phyloP scores from a whole-genome alignment of 805 yeast species.

The Yamadazyma akitaensis region DNA sequence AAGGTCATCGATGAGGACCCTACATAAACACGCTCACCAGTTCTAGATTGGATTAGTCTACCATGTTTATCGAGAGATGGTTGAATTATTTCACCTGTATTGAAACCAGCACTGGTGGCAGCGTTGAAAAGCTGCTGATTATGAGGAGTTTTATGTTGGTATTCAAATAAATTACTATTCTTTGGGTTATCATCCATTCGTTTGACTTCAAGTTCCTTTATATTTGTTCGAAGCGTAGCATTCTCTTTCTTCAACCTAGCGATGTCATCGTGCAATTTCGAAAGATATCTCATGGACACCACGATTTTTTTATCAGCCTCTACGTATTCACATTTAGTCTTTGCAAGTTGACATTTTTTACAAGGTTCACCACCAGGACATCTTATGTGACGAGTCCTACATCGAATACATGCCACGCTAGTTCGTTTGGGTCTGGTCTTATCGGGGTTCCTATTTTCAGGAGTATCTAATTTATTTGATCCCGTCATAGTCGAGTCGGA shows the following conservation, averaged over 20 bases:
- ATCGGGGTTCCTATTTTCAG: neutral
- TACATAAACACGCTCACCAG: constrained; percentile 72
- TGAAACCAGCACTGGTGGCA: constrained; percentile 7
- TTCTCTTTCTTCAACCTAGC: constrained; percentile 65
- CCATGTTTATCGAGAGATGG: constrained; percentile 73
- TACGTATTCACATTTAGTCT: constrained; percentile 61
- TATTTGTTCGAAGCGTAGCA: constrained; percentile 47
- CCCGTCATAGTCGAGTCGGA: neutral
- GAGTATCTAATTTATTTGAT: neutral
- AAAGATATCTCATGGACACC: constrained; percentile 66
- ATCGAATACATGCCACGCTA: constrained; percentile 55
- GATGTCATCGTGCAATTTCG: constrained; percentile 64
- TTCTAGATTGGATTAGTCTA: constrained; percentile 65
- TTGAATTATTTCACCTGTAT: constrained; percentile 54
- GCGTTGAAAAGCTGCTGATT: constrained; percentile 13
- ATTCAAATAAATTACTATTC: constrained; percentile 13
- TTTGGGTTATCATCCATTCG: constrained; percentile 3
- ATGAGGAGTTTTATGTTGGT: constrained; percentile 15
- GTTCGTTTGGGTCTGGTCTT: constrained; percentile 26
- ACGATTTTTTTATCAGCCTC: constrained; percentile 72
- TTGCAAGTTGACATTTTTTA: constrained; percentile 53
- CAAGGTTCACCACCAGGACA: constrained; percentile 82
- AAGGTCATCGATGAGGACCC: constrained; percentile 83
- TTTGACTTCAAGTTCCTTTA: constrained; percentile 27
- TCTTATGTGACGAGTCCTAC: constrained; percentile 68